These are phyloP conservation scores for Diaporthe longicolla DNA, from an alignment of 2,329 filamentous ascomycete species.

Conservation along the genomic window DNA sequence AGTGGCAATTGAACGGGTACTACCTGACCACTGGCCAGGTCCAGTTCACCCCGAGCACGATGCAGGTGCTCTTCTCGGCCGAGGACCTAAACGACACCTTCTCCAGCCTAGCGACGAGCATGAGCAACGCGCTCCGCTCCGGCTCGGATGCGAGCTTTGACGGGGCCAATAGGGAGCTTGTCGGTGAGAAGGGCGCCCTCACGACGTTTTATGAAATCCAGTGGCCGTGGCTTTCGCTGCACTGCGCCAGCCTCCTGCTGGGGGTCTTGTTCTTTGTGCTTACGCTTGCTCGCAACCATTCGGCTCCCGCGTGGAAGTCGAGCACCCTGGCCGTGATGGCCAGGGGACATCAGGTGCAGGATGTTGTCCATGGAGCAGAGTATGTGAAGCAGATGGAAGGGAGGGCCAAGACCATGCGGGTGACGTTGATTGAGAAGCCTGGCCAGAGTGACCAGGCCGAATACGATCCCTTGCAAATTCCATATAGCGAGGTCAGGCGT, in stretches of 20 bases:
- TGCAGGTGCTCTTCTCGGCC: slow-evolving; percentile 26
- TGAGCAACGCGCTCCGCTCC: slow-evolving; percentile 32
- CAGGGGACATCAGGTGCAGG: slow-evolving; percentile 3
- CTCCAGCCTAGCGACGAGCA: slow-evolving; percentile 29
- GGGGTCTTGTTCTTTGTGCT: slow-evolving; percentile 26
- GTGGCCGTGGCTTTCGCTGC: slow-evolving; percentile 39
- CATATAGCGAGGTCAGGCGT: background rate
- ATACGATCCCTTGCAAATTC: slow-evolving; percentile 19
- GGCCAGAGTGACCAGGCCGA: background rate
- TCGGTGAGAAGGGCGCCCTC: slow-evolving; percentile 16
- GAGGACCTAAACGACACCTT: slow-evolving; percentile 33
- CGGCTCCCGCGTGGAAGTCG: slow-evolving; percentile 20
- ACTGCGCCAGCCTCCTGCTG: slow-evolving; percentile 23
- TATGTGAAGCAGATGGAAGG: slow-evolving; percentile 25
- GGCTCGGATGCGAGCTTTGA: background rate
- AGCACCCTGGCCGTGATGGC: slow-evolving; percentile 31
- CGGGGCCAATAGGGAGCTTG: background rate
- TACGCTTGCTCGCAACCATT: background rate
- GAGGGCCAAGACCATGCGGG: slow-evolving; percentile 14
- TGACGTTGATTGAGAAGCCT: slow-evolving; percentile 15
- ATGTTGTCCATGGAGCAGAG: slow-evolving; percentile 12
- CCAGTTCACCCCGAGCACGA: slow-evolving; percentile 16
- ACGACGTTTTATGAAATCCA: slow-evolving; percentile 30
- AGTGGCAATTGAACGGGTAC: slow-evolving; percentile 11
- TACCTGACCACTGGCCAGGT: background rate